Evolutionary conservation across 805 yeast species (phyloP).

Genomic region (Kodamaea sagamina): DNA sequence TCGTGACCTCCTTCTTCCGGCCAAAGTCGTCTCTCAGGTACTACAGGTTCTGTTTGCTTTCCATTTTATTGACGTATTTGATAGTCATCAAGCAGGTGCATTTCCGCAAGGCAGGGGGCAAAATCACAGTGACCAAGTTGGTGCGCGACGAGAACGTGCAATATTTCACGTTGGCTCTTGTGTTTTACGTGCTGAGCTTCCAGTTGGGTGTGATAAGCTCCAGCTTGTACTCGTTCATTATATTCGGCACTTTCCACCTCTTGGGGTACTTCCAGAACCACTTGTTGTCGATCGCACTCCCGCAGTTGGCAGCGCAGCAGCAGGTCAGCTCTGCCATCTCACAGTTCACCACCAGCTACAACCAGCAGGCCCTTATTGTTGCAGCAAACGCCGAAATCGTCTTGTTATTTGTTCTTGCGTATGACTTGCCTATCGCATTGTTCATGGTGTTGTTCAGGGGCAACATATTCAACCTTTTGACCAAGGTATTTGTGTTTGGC

Average conservation of each 20-base stretch:
- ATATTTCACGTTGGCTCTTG: conserved; percentile 35
- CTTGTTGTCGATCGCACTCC: conserved; percentile 24
- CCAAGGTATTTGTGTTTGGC: conserved; percentile 37
- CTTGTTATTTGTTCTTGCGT: conserved; percentile 24
- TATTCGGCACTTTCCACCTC: conserved; percentile 40
- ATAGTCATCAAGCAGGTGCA: conserved; percentile 64
- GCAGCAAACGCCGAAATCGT: conserved; percentile 42
- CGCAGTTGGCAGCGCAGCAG: conserved; percentile 40
- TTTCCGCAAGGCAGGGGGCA: conserved; percentile 38
- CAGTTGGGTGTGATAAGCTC: conserved; percentile 40
- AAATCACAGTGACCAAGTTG: conserved; percentile 19
- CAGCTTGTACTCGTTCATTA: conserved; percentile 36
- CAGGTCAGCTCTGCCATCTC: conserved; percentile 29
- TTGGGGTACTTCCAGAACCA: conserved; percentile 41
- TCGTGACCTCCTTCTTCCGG: conserved; percentile 45
- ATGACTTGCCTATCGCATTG: conserved; percentile 29
- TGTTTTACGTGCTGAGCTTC: conserved; percentile 32
- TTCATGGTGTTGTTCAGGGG: conserved; percentile 25
- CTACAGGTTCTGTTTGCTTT: conserved; percentile 42
- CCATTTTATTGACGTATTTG: conserved; percentile 59
- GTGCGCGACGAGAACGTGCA: conserved; percentile 45
- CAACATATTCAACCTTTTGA: conserved; percentile 28
- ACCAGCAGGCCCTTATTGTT: conserved; percentile 38
- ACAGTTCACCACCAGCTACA: conserved; percentile 31
- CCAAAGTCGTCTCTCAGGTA: conserved; percentile 27